Conservation (phyloP, 2,329 filamentous ascomycete genomes). For the Phaeosphaeria sp. region DNA sequence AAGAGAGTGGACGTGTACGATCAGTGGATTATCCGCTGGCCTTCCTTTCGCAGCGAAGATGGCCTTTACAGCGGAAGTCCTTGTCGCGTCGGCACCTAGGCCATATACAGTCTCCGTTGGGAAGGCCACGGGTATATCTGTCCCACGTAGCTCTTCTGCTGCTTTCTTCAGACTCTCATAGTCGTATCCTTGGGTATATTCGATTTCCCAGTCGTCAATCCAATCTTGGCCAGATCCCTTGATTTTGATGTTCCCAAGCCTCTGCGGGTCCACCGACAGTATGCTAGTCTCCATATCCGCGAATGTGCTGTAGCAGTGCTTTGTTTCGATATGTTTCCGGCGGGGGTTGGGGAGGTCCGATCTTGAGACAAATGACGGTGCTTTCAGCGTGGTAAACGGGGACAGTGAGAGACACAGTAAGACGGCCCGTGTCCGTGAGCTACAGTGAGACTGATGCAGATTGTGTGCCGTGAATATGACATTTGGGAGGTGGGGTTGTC, state of each 20-base stretch:
- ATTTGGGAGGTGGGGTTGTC: slow-evolving; percentile 42
- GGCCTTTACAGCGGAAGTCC: slow-evolving; percentile 81
- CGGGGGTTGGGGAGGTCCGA: neutral
- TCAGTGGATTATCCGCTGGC: slow-evolving; percentile 93
- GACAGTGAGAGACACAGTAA: slow-evolving; percentile 18
- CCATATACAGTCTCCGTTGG: slow-evolving; percentile 98
- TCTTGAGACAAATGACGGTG: neutral
- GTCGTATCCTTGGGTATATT: slow-evolving; percentile 51
- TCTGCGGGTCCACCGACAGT: slow-evolving; percentile 50
- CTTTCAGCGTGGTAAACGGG: slow-evolving; percentile 34
- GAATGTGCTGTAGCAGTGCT: neutral
- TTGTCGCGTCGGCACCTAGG: slow-evolving; percentile 92
- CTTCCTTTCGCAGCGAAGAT: slow-evolving; percentile 92
- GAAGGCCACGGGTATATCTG: slow-evolving; percentile 84
- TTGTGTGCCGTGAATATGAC: slow-evolving; percentile 29
- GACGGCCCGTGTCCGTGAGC: slow-evolving; percentile 35
- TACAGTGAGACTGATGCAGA: slow-evolving; percentile 15
- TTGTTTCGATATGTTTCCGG: neutral
- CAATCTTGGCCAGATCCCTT: slow-evolving; percentile 38
- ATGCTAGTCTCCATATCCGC: slow-evolving; percentile 47
- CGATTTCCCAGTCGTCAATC: slow-evolving; percentile 44
- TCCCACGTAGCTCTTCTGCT: slow-evolving; percentile 68
- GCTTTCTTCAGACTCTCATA: slow-evolving; percentile 66
- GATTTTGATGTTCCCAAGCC: slow-evolving; percentile 48
- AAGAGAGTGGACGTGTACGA: slow-evolving; percentile 87